These are phyloP conservation scores for Effrenium voratum DNA, from an alignment of 73 alveolate species.

Conservation along the genomic window DNA sequence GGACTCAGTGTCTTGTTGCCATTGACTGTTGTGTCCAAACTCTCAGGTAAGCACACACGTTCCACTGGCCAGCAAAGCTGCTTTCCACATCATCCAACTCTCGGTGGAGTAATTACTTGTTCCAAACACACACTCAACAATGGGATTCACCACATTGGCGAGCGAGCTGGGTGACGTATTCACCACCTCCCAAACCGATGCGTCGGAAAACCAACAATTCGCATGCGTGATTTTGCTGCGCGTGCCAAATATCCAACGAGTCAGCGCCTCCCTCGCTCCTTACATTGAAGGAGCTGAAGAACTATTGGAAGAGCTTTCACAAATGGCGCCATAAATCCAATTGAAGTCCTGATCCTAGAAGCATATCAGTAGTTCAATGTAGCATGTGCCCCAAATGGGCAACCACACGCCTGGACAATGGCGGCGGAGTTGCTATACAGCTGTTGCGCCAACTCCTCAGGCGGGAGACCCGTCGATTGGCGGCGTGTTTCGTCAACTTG, in stretches of 20 bases:
- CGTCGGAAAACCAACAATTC: background rate
- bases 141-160: too few relatives aligned
- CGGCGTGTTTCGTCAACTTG: background rate
- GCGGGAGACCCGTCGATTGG: background rate
- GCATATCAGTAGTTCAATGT: background rate
- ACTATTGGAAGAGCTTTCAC: background rate
- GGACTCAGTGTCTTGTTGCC: too few relatives aligned
- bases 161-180: too few relatives aligned
- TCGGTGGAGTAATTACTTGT: too few relatives aligned
- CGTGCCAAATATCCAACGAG: background rate
- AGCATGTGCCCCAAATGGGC: background rate
- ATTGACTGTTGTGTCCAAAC: too few relatives aligned
- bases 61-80: too few relatives aligned
- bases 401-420: slow-evolving; percentile 38
- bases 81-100: too few relatives aligned
- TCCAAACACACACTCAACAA: too few relatives aligned
- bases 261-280: background rate
- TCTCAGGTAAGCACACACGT: too few relatives aligned
- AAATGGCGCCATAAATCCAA: background rate
- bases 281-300: background rate
- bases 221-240: background rate
- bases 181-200: too few relatives aligned
- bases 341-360: background rate
- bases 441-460: slow-evolving; percentile 54
- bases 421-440: slow-evolving; percentile 25